Base-by-base conservation (phyloP, 768 basidiomycete genomes). In the Rhizopogon roseolus region DNA sequence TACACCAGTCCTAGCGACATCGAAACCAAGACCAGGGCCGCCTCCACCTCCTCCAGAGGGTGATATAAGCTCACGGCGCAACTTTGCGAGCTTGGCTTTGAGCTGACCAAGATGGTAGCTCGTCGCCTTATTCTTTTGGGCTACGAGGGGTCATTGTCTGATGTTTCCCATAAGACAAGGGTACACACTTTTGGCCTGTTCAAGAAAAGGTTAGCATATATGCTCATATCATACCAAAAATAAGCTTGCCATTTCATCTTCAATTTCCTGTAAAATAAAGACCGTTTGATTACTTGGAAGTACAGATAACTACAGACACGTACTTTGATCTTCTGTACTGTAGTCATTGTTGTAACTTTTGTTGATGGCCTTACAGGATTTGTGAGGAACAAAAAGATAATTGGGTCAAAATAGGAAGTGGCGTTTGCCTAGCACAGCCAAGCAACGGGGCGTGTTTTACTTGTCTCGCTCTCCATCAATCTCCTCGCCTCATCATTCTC, bases 21-120 rank as follows among this genome's bases (percentile, higher is more conserved):
- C 97, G 76, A 99, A 99, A 41, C 97, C 97, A 10, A 93, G 60
- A 28, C 95, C 96, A 1, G 80, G 85, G 0, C 90, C 93, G 0
- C 95, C 94, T 0, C 95, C 95, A 9, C 92, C 86, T 19, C 91
- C 80, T 17, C 79, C 70, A 4, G 88, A 75, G 0, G 90, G 85
- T 9, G 82, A 77, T 61, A 99, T 93, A 52, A 99, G 83, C 67
- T 99, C 97, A 54, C 97, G 83, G 57, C 93, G 81, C 43, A 98
- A 87, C 69, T 99, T 99, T 48, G 97, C 97, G 50, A 99, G 85
- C 70, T 99, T 99, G 53, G 97, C 96, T 71, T 98, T 98, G 68
- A 98, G 85, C 75, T 95, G 92, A 50, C 95, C 95, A 55, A 97
- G 74, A 76, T 96, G 94, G 71, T 95, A 95, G 75, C 91, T 93